phyloP scores from a whole-genome alignment of 2,329 filamentous ascomycete genomes.

The Alternaria arborescens region DNA sequence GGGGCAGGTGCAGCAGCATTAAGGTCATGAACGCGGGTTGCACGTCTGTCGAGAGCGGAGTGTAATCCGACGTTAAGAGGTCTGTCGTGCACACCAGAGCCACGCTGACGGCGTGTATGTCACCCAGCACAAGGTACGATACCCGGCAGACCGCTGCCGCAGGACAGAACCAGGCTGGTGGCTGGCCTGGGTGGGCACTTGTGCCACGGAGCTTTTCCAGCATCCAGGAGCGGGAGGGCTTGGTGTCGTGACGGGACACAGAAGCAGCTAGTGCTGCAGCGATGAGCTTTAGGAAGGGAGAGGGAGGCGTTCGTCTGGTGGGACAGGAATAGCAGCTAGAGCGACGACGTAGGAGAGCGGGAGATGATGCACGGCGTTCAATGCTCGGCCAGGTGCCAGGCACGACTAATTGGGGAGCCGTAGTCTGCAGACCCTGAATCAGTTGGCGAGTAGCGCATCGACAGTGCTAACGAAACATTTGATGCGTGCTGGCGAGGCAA shows the following conservation, averaged over 20 bases:
- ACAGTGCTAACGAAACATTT: background rate
- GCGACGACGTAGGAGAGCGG: conserved; percentile 19
- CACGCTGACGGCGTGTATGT: conserved; percentile 37
- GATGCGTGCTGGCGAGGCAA: background rate
- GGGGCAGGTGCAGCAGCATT: conserved; percentile 26
- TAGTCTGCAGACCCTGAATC: conserved; percentile 19
- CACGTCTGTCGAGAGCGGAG: conserved; percentile 25
- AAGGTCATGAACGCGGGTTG: conserved; percentile 20
- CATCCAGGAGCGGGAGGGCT: conserved; percentile 36
- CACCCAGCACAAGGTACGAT: conserved; percentile 37
- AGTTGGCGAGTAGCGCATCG: conserved; percentile 3
- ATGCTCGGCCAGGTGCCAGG: conserved; percentile 24
- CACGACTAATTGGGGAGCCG: conserved; percentile 11
- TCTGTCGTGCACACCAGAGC: conserved; percentile 39
- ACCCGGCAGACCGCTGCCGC: conserved; percentile 45
- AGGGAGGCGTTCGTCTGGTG: conserved; percentile 34
- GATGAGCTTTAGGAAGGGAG: conserved; percentile 31
- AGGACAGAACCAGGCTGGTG: conserved; percentile 46
- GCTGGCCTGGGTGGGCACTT: conserved; percentile 33
- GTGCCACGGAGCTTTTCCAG: conserved; percentile 38
- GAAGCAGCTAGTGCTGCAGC: conserved; percentile 36
- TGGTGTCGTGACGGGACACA: conserved; percentile 29
- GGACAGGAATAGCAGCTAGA: conserved; percentile 36
- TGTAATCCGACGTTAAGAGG: conserved; percentile 35
- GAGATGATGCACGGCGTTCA: conserved; percentile 35